Evolutionary conservation across 2,329 filamentous ascomycete genomes (phyloP), one percentile per base, ranked within the genome.

Genomic region (Hypoxylon rubiginosum): DNA sequence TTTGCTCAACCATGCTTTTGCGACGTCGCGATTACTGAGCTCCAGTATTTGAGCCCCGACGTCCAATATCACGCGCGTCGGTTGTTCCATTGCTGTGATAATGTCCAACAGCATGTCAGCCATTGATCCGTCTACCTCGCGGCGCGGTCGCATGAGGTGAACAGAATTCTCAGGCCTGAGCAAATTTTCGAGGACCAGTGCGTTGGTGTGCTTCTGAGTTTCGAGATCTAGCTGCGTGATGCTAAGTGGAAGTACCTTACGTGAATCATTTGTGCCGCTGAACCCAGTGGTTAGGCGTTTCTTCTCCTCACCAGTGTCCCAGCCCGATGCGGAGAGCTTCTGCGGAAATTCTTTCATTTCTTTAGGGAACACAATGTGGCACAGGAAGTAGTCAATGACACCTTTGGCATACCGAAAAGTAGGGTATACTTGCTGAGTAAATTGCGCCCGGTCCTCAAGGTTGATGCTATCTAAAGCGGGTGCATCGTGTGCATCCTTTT

Each of bases 1-100:
- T 46, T 69, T 73, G 0, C 58, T n/a, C 0, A 92, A 72, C 89
- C 89, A 92, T 1, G 69, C 60, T 7, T 69, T 67, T 0, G 88
- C 86, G 2, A 92, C 80, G 2, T 84, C 77, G 0, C 77, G 2
- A 66, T 92, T 92, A 15, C 79, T 81, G 0, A 90, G 76, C 30
- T 93, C 90, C 0, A 94, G 75, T 4, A 94, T 85, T 52, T 90
- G 87, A 0, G 91, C 91, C 0, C 91, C 91, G 0, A 91, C 90
- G 67, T 94, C 91, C 0, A 94, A 80, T 0, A 94, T 84, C 0
- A 93, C 90, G 0, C 84, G 82, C 0, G 86, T 80, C 0, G 77
- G 73, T 0, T 79, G 77, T 0, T 79, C 46, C 48, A 86, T 75
- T n/a, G n/a, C 0, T 49, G 49, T 0, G 79, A 91, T 79, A 3